Evolutionary conservation across 208 protist species (phyloP), one percentile per base, ranked within the genome.

Genomic region (Histomonas meleagridis): DNA sequence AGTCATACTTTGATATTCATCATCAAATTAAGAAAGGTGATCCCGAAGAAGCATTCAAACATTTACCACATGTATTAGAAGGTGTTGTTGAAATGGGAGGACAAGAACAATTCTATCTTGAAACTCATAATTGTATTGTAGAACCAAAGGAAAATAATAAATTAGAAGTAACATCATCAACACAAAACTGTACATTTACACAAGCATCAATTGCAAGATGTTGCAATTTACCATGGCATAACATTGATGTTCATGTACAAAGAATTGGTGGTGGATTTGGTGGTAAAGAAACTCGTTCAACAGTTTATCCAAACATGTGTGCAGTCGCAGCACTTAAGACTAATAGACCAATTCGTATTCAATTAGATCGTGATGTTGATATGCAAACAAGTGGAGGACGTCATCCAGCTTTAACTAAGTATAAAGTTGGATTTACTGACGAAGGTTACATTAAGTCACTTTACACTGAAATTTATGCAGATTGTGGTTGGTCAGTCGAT

Each of bases 31-130:
- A 92, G 9, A 62, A 93, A 28, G 96, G 95, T 40, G 92, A 97
- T 48, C 49, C 94, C 23, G 93, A 95, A 9, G 72, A 91, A 21
- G 94, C 60, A 0, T 94, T 96, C 2, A 48, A 46, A 14, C 51
- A 92, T 26, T 55, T 53, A n/a, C 90, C 95, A 35, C 70, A 93
- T n/a, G 62, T 96, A 1, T 51, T 97, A 7, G 93, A 95, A 72
- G 94, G 94, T 46, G 60, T 92, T 35, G 35, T 95, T 7, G 70
- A 91, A 5, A 92, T 95, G n/a, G 95, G 94, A n/a, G 96, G 94
- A 1, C 97, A 98, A 93, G 95, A 97, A 86, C 97, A 98, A 69
- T 96, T 97, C 57, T 97, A 97, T 92, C 57, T 98, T 0, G 97
- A 98, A 92, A 94, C 96, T 60, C 62, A 93, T 26, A 92, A 86